Conservation (phyloP, 208 protist genomes). For the Trypanosoma brucei region DNA sequence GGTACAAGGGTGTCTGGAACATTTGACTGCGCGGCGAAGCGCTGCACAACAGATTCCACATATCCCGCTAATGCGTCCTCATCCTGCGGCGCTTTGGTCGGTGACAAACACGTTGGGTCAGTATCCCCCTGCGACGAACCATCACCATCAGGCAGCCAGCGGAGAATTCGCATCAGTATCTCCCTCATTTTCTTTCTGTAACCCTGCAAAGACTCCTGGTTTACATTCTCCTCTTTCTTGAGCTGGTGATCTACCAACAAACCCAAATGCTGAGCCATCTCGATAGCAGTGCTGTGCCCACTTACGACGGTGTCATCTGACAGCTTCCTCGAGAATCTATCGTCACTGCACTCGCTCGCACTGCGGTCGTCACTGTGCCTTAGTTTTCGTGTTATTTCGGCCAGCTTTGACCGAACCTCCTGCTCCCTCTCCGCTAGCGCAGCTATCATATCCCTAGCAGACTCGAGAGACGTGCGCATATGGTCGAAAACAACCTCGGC, state of each 20-base stretch:
- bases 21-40: slow-evolving; percentile 2
- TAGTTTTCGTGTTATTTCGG: slow-evolving; percentile 7
- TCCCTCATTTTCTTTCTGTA: slow-evolving; percentile 3
- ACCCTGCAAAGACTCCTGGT: not conserved
- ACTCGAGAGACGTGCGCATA: slow-evolving; percentile 13
- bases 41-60: slow-evolving; percentile 12
- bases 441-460: slow-evolving; percentile 10
- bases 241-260: not conserved
- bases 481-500: slow-evolving; percentile 17
- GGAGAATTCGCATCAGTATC: slow-evolving; percentile 18
- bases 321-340: not conserved
- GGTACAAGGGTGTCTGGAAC: slow-evolving; percentile 4
- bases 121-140: not conserved
- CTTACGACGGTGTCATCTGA: not conserved
- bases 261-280: slow-evolving; percentile 10
- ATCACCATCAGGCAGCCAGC: slow-evolving; percentile 20
- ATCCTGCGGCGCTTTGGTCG: not conserved
- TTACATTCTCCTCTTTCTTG: not conserved
- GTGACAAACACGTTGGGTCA: not conserved
- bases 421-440: slow-evolving; percentile 5
- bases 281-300: slow-evolving; percentile 7
- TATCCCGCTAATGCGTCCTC: slow-evolving; percentile 15
- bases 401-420: slow-evolving; percentile 5
- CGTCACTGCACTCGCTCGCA: not conserved
- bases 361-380: not conserved